Conservation (phyloP, 768 basidiomycete species). For the Crepidotus variabilis region DNA sequence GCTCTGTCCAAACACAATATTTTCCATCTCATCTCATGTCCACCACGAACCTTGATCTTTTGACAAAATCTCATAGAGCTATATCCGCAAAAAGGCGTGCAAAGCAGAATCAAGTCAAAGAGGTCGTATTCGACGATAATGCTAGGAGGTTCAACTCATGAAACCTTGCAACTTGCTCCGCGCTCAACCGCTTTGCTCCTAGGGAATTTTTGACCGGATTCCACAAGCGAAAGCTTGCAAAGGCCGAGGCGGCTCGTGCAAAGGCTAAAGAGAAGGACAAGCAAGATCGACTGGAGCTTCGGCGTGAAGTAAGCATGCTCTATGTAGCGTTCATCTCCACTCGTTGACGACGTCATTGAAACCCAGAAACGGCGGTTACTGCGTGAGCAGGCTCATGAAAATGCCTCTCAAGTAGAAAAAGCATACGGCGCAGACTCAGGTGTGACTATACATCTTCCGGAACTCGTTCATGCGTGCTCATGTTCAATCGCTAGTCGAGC, state of each 20-base stretch:
- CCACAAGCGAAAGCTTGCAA: conserved; percentile 86
- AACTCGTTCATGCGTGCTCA: conserved; percentile 2
- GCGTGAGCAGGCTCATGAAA: conserved; percentile 72
- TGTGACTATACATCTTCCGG: conserved; percentile 20
- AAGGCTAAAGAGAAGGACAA: conserved; percentile 77
- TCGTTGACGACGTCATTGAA: conserved; percentile 10
- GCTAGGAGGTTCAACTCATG: conserved; percentile 59
- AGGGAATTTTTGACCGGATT: conserved; percentile 94
- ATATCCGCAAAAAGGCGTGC: conserved; percentile 67
- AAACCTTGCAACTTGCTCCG: conserved; percentile 6
- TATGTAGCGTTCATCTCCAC: conserved; percentile 10
- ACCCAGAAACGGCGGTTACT: conserved; percentile 72
- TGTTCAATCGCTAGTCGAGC: conserved; percentile 19
- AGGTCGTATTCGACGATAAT: conserved; percentile 84
- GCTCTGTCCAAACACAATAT: conserved; percentile 4
- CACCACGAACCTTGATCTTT: conserved; percentile 34
- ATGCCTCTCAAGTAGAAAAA: conserved; percentile 72
- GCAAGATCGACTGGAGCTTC: conserved; percentile 65
- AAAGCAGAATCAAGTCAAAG: conserved; percentile 65
- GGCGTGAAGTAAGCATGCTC: conserved; percentile 62
- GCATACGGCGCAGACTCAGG: conserved; percentile 59
- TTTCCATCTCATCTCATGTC: conserved; percentile 23
- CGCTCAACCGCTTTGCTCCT: conserved; percentile 13
- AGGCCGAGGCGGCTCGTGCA: conserved; percentile 70
- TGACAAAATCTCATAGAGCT: conserved; percentile 62